These are phyloP conservation scores for Fonsecaea pedrosoi DNA, from an alignment of 2,329 filamentous ascomycete species.

Conservation along the genomic window DNA sequence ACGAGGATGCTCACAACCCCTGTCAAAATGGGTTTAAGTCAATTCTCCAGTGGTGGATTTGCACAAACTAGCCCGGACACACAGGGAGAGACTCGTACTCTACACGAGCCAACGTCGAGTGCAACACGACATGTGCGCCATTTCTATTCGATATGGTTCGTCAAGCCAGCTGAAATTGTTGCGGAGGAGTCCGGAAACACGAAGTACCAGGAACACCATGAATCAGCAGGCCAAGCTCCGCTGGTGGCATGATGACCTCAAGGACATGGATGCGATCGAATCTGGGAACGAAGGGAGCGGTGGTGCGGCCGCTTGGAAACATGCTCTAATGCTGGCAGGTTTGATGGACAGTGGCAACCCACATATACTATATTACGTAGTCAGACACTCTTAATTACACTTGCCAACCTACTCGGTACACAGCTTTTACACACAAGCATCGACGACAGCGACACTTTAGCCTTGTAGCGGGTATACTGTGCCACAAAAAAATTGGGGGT, in stretches of 20 bases:
- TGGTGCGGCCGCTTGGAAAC: too few species aligned
- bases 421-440: too few species aligned
- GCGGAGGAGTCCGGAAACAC: not conserved
- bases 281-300: too few species aligned
- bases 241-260: too few species aligned
- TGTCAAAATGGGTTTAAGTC: slow-evolving; percentile 11
- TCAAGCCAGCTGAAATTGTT: not conserved
- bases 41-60: not conserved
- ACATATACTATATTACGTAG: too few species aligned
- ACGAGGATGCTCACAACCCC: not conserved
- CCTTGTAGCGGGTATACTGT: too few species aligned
- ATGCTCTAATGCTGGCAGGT: too few species aligned
- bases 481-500: not conserved
- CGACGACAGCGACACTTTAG: too few species aligned
- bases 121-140: not conserved
- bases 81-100: not conserved
- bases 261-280: too few species aligned
- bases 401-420: too few species aligned
- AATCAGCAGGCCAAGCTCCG: not conserved
- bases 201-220: not conserved
- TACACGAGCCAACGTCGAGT: not conserved
- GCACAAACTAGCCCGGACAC: not conserved
- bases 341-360: too few species aligned
- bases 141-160: not conserved
- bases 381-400: too few species aligned